phyloP scores from a whole-genome alignment of 352 stramenopile species.

The Phytophthora crassamura region DNA sequence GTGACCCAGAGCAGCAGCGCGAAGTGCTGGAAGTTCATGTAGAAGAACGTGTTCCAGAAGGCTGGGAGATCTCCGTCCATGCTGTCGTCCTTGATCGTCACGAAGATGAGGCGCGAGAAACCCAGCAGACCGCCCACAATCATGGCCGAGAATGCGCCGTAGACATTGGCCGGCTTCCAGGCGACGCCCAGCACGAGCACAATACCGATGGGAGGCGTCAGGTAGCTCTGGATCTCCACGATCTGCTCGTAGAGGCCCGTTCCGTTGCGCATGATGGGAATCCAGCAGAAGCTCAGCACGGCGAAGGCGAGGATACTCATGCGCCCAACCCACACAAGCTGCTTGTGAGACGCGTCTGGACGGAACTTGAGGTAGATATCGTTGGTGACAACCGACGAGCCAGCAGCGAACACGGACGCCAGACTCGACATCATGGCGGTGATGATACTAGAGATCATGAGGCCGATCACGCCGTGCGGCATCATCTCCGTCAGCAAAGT shows the following conservation, averaged over 20 bases:
- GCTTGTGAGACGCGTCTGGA: conserved; percentile 58
- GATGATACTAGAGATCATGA: conserved; percentile 79
- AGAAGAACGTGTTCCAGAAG: conserved; percentile 63
- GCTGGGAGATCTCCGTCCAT: conserved; percentile 48
- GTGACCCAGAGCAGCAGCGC: conserved; percentile 63
- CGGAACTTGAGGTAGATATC: conserved; percentile 66
- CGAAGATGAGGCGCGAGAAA: conserved; percentile 61
- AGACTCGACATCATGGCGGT: conserved; percentile 78
- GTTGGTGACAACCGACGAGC: conserved; percentile 70
- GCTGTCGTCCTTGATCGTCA: conserved; percentile 56
- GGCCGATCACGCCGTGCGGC: conserved; percentile 63
- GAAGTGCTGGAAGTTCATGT: conserved; percentile 81
- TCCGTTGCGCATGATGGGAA: conserved; percentile 66
- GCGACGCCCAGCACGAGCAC: conserved; percentile 62
- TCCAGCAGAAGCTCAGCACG: conserved; percentile 67
- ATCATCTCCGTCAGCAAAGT: conserved; percentile 74
- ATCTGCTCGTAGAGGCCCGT: conserved; percentile 69
- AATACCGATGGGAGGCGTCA: conserved; percentile 68
- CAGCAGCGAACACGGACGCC: conserved; percentile 67
- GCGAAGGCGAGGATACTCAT: conserved; percentile 57
- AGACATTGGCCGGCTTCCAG: conserved; percentile 59
- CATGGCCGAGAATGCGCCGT: conserved; percentile 57
- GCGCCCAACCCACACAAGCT: conserved; percentile 68
- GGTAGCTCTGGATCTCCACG: conserved; percentile 70
- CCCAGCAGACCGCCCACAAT: conserved; percentile 56